Evolutionary conservation across 1,139 yeast species (phyloP).

Genomic region (Saccharomyces hybrid): DNA sequence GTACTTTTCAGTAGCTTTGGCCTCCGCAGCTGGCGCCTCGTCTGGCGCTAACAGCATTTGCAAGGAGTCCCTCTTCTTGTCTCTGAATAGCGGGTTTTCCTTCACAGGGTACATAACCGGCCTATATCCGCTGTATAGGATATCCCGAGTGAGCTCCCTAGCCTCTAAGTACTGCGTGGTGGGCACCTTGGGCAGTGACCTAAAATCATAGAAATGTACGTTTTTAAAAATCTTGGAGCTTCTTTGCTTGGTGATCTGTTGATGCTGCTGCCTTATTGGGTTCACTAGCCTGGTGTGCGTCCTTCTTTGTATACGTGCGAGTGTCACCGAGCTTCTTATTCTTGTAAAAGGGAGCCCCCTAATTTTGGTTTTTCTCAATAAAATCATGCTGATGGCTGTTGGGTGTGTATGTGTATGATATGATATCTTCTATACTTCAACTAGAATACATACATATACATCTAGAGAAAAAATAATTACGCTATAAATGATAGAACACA

Average conservation of each 20-base stretch:
- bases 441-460: background rate
- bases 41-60: too few relatives aligned
- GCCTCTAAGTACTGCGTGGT: constrained; percentile 27
- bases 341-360: background rate
- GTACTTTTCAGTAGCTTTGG: background rate
- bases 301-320: background rate
- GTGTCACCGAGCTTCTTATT: too few relatives aligned
- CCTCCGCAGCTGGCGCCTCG: too few relatives aligned
- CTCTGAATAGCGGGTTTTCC: constrained; percentile 28
- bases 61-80: constrained; percentile 6
- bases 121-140: constrained; percentile 29
- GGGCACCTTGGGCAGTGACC: constrained; percentile 28
- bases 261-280: background rate
- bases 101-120: constrained; percentile 29
- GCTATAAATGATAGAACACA: background rate
- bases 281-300: background rate
- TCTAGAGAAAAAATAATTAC: background rate
- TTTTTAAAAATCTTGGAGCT: constrained; percentile 5
- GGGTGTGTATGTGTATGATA: too few relatives aligned
- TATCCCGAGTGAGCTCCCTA: constrained; percentile 23
- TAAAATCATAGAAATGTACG: constrained; percentile 13
- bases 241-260: constrained; percentile 2
- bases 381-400: too few relatives aligned
- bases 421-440: too few relatives aligned
- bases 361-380: background rate